Conservation (phyloP, 2,329 filamentous ascomycete genomes). For the Parastagonospora nodorum region DNA sequence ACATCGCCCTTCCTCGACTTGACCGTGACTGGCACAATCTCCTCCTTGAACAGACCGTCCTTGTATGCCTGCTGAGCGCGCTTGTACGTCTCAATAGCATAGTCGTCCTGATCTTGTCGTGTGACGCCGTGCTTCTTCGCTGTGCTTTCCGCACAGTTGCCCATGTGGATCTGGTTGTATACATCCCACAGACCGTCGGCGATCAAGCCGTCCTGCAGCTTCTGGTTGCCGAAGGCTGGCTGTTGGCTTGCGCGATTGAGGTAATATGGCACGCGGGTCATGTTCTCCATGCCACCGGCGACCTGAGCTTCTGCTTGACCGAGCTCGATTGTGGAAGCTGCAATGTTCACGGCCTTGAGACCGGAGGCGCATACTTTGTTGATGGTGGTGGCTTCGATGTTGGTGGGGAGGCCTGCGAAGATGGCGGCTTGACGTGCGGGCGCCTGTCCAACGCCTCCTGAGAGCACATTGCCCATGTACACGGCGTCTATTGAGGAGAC, state of each 20-base stretch:
- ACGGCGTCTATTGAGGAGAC: slow-evolving; percentile 83
- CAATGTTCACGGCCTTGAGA: slow-evolving; percentile 87
- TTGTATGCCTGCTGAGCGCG: slow-evolving; percentile 91
- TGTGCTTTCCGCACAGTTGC: slow-evolving; percentile 92
- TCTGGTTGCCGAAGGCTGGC: slow-evolving; percentile 84
- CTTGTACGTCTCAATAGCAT: slow-evolving; percentile 86
- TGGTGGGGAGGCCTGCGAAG: slow-evolving; percentile 81
- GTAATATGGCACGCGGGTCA: slow-evolving; percentile 93
- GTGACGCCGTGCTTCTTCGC: slow-evolving; percentile 84
- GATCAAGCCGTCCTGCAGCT: slow-evolving; percentile 88
- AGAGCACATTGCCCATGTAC: slow-evolving; percentile 96
- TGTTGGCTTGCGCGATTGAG: slow-evolving; percentile 79
- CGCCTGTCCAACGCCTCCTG: slow-evolving; percentile 82
- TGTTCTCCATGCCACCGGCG: slow-evolving; percentile 97
- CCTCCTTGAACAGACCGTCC: slow-evolving; percentile 79
- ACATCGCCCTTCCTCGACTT: slow-evolving; percentile 79
- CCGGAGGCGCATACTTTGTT: slow-evolving; percentile 99
- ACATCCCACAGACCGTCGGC: slow-evolving; percentile 96
- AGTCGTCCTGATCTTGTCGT: slow-evolving; percentile 86
- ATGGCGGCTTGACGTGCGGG: slow-evolving; percentile 90
- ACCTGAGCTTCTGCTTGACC: slow-evolving; percentile 86
- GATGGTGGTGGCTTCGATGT: slow-evolving; percentile 85
- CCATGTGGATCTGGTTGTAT: slow-evolving; percentile 98
- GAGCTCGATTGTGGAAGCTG: slow-evolving; percentile 92
- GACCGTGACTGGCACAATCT: slow-evolving; percentile 87